A percentile compares a stretch with the other conserved stretches of the same genome.
phyloP scores from a whole-genome alignment of 2,329 filamentous ascomycete genomes.

The Coleophoma cylindrospora region DNA sequence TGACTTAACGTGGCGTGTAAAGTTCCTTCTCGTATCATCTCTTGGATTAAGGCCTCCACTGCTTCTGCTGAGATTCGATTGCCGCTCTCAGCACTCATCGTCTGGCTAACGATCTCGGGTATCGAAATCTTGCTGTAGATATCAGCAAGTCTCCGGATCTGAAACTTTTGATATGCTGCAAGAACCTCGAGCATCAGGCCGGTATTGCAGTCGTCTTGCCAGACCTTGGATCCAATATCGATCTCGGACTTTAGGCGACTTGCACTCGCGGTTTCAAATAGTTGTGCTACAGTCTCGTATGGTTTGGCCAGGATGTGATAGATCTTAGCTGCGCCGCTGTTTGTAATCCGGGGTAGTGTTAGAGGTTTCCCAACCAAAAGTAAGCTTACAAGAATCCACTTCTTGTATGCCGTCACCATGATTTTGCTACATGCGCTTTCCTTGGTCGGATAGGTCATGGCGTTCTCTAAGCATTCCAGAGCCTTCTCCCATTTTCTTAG shows the following conservation, averaged over 20 bases:
- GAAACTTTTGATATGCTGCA: constrained; percentile 68
- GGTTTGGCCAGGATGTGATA: constrained; percentile 57
- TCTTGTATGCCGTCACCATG: constrained; percentile 88
- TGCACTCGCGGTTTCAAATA: constrained; percentile 59
- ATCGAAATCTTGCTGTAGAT: constrained; percentile 62
- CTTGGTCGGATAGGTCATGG: constrained; percentile 61
- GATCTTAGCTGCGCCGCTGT: constrained; percentile 44
- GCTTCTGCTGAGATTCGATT: constrained; percentile 35
- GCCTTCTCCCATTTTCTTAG: constrained; percentile 59
- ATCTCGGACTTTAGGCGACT: constrained; percentile 59
- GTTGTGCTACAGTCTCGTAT: constrained; percentile 65
- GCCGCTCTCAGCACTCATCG: constrained; percentile 50
- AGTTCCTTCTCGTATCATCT: constrained; percentile 51
- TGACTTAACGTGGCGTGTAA: constrained; percentile 45
- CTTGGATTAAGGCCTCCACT: constrained; percentile 40
- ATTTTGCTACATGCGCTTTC: constrained; percentile 64
- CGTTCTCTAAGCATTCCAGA: constrained; percentile 54
- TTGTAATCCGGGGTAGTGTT: constrained; percentile 50
- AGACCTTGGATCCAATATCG: constrained; percentile 52
- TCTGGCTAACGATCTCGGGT: constrained; percentile 43
- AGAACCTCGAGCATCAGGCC: constrained; percentile 67
- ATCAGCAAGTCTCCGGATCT: constrained; percentile 66
- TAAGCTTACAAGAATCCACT: constrained; percentile 76
- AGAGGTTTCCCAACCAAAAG: constrained; percentile 60
- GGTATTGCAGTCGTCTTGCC: constrained; percentile 67